Conservation (phyloP, 2,329 filamentous ascomycete species). For the Verticillium dahliae region DNA sequence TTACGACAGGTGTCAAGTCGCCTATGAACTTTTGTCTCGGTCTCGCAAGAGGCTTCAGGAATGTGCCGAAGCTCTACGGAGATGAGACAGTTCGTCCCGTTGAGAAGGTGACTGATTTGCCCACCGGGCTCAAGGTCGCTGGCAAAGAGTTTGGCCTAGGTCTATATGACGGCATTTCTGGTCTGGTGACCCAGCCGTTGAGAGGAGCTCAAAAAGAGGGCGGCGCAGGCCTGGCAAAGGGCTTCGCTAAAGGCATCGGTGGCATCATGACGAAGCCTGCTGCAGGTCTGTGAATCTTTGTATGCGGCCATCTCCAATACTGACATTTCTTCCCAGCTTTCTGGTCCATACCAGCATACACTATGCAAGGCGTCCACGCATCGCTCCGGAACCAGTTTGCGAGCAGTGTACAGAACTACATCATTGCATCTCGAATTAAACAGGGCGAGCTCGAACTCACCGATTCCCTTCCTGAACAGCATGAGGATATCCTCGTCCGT, state of each 20-base stretch:
- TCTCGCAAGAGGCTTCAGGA: constrained; percentile 80
- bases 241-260: constrained; percentile 75
- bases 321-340: constrained; percentile 32
- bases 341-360: constrained; percentile 71
- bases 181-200: constrained; percentile 71
- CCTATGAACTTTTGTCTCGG: constrained; percentile 82
- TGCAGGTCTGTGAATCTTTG: constrained; percentile 48
- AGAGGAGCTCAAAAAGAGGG: constrained; percentile 47
- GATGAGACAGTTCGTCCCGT: constrained; percentile 74
- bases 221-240: constrained; percentile 62
- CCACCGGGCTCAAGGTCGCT: constrained; percentile 70
- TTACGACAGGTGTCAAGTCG: constrained; percentile 67
- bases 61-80: constrained; percentile 78
- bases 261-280: constrained; percentile 78
- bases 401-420: constrained; percentile 69
- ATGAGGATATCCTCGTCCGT: constrained; percentile 53
- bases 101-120: constrained; percentile 71
- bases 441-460: constrained; percentile 66
- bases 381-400: constrained; percentile 67
- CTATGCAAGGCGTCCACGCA: constrained; percentile 75
- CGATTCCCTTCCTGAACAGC: constrained; percentile 49
- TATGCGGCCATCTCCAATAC: neutral
- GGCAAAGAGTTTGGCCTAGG: constrained; percentile 73
- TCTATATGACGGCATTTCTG: constrained; percentile 75
- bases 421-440: constrained; percentile 67